Evolutionary conservation across 345 rosid species (phyloP).

Genomic region (Melastoma malabathricum): DNA sequence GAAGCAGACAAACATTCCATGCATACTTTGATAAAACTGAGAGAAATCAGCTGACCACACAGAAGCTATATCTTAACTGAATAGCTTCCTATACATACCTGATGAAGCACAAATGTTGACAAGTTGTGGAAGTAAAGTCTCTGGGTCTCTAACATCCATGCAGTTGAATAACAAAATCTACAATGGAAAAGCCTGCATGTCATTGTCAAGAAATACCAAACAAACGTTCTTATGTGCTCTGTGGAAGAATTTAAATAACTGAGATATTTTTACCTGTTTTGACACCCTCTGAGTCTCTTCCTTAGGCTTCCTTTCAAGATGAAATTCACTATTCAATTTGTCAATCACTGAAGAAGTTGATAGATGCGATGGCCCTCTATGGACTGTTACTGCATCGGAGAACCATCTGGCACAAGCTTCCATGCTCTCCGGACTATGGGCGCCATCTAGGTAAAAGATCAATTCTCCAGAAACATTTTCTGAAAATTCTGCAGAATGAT

Average conservation of each 20-base stretch:
- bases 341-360: conserved; percentile 11
- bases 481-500: conserved; percentile 23
- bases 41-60: background rate
- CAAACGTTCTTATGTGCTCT: background rate
- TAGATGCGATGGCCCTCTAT: conserved; percentile 11
- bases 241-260: background rate
- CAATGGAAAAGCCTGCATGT: conserved; percentile 6
- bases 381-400: conserved; percentile 42
- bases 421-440: conserved; percentile 97
- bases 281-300: conserved; percentile 24
- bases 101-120: conserved; percentile 52
- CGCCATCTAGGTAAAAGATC: conserved; percentile 87
- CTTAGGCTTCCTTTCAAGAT: conserved; percentile 11
- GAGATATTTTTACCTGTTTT: conserved; percentile 39
- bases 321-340: conserved; percentile 23
- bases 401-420: conserved; percentile 79
- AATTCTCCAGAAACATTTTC: conserved; percentile 45
- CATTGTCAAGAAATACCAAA: background rate
- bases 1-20: too few species aligned
- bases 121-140: conserved; percentile 57
- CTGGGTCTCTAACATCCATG: conserved; percentile 83
- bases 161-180: conserved; percentile 87
- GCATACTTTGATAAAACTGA: background rate
- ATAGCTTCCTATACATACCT: conserved; percentile 24
- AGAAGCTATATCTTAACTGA: too few species aligned